Conservation (phyloP, 352 stramenopile species). For the Globisporangium spiculum region DNA sequence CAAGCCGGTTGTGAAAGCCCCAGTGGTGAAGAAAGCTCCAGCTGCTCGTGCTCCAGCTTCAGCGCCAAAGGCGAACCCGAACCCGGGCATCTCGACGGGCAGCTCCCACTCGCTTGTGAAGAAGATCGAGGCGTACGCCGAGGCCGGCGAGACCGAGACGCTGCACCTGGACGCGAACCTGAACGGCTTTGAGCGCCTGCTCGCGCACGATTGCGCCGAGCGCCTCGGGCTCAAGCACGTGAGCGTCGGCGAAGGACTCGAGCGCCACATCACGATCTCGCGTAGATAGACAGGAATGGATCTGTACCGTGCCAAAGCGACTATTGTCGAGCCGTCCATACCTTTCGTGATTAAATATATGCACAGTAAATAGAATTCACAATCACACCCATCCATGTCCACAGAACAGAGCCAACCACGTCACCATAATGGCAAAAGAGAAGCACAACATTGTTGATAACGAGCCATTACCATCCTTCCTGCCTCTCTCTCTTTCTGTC, state of each 20-base stretch:
- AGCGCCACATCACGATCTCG: slow-evolving; percentile 77
- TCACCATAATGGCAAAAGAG: not conserved
- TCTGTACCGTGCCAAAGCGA: not conserved
- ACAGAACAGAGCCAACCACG: not conserved
- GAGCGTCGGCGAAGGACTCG: slow-evolving; percentile 61
- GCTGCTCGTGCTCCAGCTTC: slow-evolving; percentile 14
- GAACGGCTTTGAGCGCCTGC: slow-evolving; percentile 79
- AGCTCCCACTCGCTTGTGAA: slow-evolving; percentile 82
- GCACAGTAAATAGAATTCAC: not conserved
- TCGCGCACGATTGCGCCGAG: slow-evolving; percentile 82
- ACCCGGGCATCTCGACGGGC: slow-evolving; percentile 48
- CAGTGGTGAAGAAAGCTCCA: slow-evolving; percentile 9
- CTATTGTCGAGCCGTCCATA: not conserved
- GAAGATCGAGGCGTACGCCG: slow-evolving; percentile 71
- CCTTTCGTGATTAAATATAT: slow-evolving; percentile 11
- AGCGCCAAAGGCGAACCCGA: slow-evolving; percentile 9
- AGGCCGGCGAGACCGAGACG: slow-evolving; percentile 38
- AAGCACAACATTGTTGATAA: not conserved
- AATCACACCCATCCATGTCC: not conserved
- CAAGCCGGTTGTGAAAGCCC: slow-evolving; percentile 1
- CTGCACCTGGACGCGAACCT: slow-evolving; percentile 73
- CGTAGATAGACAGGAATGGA: not conserved
- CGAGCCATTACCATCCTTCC: not conserved
- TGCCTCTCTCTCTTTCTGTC: not conserved
- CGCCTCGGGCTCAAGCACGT: slow-evolving; percentile 69